Percentiles rank a stretch among this genome's conserved stretches.
Conservation (phyloP, 352 stramenopile species). For the Globisporangium irregulare region DNA sequence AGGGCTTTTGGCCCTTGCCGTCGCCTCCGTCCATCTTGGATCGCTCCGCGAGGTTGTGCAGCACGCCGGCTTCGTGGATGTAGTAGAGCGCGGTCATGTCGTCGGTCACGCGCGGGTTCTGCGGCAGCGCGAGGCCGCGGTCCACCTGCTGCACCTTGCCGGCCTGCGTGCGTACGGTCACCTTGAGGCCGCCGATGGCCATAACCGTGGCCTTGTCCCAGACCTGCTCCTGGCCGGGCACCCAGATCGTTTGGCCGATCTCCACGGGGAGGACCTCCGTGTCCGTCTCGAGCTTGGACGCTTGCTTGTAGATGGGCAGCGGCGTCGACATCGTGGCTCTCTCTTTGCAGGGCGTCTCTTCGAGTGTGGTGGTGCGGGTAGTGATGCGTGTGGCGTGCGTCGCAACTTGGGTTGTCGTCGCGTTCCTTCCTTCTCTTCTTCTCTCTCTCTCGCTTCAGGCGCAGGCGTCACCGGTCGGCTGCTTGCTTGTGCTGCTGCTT, state of each 20-base stretch:
- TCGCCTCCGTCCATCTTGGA: conserved; percentile 85
- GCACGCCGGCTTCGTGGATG: conserved; percentile 93
- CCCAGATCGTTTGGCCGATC: conserved; percentile 69
- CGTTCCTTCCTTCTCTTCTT: conserved; percentile 1
- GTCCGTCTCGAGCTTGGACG: conserved; percentile 61
- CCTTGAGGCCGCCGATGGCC: conserved; percentile 83
- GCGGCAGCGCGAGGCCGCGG: conserved; percentile 60
- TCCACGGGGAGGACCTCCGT: conserved; percentile 74
- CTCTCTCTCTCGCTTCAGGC: conserved; percentile 4
- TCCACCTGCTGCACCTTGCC: conserved; percentile 88
- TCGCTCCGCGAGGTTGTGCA: conserved; percentile 94
- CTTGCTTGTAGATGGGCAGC: conserved; percentile 63
- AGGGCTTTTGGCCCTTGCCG: conserved; percentile 68
- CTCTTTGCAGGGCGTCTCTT: background rate
- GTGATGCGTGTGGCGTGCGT: conserved; percentile 6
- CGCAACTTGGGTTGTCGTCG: background rate
- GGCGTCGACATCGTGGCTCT: conserved; percentile 54
- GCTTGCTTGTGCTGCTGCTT: conserved; percentile 1
- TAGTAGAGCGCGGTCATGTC: conserved; percentile 95
- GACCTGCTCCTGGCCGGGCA: conserved; percentile 65
- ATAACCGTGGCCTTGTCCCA: conserved; percentile 82
- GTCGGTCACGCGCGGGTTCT: conserved; percentile 81
- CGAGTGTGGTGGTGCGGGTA: background rate
- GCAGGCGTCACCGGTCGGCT: conserved; percentile 6
- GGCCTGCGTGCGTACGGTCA: conserved; percentile 78